phyloP scores from a whole-genome alignment of 257 asterid species.

The Pogostemon cablin region DNA sequence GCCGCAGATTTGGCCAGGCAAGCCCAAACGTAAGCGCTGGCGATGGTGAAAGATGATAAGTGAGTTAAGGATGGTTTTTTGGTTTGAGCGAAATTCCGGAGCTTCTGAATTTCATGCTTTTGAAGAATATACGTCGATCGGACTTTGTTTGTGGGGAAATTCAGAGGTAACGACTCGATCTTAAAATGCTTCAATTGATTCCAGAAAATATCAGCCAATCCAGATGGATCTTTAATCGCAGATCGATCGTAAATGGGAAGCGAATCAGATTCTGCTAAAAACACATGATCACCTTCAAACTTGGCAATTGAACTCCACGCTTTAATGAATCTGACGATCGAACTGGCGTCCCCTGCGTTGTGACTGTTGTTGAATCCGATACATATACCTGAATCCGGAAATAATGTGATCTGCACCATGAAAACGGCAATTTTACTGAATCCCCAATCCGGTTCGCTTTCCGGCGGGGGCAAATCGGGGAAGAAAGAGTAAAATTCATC shows the following conservation, averaged over 20 bases:
- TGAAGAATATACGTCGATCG: conserved; percentile 43
- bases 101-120: conserved; percentile 38
- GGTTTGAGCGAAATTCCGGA: conserved; percentile 31
- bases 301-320: conserved; percentile 43
- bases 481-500: conserved; percentile 39
- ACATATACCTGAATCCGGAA: conserved; percentile 46
- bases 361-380: conserved; percentile 46
- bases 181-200: conserved; percentile 10
- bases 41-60: conserved; percentile 46
- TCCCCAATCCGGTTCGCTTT: conserved; percentile 6
- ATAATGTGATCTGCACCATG: conserved; percentile 46
- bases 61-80: conserved; percentile 31
- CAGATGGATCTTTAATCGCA: conserved; percentile 41
- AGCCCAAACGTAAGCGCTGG: conserved; percentile 51
- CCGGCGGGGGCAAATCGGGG: conserved; percentile 36
- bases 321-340: conserved; percentile 43
- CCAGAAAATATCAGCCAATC: conserved; percentile 32
- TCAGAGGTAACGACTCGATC: conserved; percentile 7
- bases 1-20: conserved; percentile 43
- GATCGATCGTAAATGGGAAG: conserved; percentile 50
- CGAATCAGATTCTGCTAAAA: background rate
- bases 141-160: conserved; percentile 35
- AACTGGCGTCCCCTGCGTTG: conserved; percentile 50
- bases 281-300: conserved; percentile 29
- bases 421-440: conserved; percentile 30